These are phyloP conservation scores for Pythium aquatile DNA, from an alignment of 352 stramenopile species.

Conservation along the genomic window DNA sequence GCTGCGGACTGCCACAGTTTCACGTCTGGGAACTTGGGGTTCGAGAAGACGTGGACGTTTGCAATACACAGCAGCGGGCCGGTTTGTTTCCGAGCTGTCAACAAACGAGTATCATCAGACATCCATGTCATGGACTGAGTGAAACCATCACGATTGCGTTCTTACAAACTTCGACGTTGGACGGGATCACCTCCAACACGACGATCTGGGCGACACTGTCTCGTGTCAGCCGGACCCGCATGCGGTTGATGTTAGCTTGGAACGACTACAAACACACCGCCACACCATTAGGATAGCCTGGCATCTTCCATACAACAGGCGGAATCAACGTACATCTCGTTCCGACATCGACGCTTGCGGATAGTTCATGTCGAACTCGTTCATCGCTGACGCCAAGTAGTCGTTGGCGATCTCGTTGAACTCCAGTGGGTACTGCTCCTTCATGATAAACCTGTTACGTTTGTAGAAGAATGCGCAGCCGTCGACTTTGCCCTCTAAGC, in stretches of 20 bases:
- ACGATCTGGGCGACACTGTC: conserved; percentile 98
- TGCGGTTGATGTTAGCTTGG: conserved; percentile 35
- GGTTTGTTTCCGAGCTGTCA: conserved; percentile 30
- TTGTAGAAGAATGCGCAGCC: conserved; percentile 99
- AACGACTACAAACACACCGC: conserved; percentile 16
- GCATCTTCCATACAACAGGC: too few relatives aligned
- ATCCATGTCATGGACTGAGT: neutral
- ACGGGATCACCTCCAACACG: conserved; percentile 93
- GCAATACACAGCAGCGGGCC: conserved; percentile 90
- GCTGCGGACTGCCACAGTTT: conserved; percentile 98
- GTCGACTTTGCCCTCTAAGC: conserved; percentile 96
- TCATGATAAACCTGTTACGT: conserved; percentile 84
- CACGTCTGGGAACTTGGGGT: conserved; percentile 98
- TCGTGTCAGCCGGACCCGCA: conserved; percentile 90
- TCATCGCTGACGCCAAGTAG: conserved; percentile 65
- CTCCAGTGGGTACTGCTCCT: conserved; percentile 93
- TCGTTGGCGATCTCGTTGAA: conserved; percentile 95
- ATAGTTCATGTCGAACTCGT: conserved; percentile 79
- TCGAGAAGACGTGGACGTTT: conserved; percentile 99
- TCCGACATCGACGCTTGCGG: conserved; percentile 57
- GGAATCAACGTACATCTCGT: conserved; percentile 39
- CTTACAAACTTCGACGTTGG: conserved; percentile 65
- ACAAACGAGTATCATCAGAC: conserved; percentile 2
- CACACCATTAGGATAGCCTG: neutral
- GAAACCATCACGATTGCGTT: conserved; percentile 2